Evolutionary conservation across 768 basidiomycete species (phyloP), one percentile per base, ranked within the genome.

Genomic region (Kwoniella mangroviensis): DNA sequence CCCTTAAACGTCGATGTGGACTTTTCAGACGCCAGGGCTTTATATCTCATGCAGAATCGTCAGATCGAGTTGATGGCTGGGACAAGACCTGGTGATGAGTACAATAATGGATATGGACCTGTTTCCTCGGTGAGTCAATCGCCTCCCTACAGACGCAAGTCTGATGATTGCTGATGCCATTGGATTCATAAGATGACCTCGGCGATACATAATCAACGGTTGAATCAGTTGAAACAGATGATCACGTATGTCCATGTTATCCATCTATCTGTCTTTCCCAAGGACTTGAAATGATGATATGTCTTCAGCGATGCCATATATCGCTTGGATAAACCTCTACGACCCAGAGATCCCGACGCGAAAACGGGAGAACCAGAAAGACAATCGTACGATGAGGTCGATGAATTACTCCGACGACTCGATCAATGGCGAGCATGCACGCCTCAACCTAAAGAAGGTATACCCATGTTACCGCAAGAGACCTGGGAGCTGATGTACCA

Each of bases 1-100:
- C 78, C 78, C 0, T 45, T 79, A 9, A 73, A 73, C 26, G 63
- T 73, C 21, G 72, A 82, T 41, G 66, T 69, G n/a, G 75, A 79
- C n/a, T 78, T 72, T 28, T 53, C 70, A 53, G 70, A 76, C 42
- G 54, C 72, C 4, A 64, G 63, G 24, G 67, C 63, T 24, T 56
- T 73, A 13, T 58, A 53, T n/a, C 59, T 58, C 7, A 73, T 77
- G 76, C 76, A 77, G 65, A 71, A 60, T 34, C 45, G 58, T 24
- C 76, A 77, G 68, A 68, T 74, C 40, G 76, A 74, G 45, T 19
- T 70, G n/a, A 71, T 51, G 55, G 43, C 17, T 40, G 70, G 66
- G 2, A 15, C 51, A 42, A 41, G 62, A 42, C 71, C 73, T 12
- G 76, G 76, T 4, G 73, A 77, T 40, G 76, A 77, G 43, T 77